phyloP scores from a whole-genome alignment of 2,329 filamentous ascomycete genomes.

The Trichoderma sp. region DNA sequence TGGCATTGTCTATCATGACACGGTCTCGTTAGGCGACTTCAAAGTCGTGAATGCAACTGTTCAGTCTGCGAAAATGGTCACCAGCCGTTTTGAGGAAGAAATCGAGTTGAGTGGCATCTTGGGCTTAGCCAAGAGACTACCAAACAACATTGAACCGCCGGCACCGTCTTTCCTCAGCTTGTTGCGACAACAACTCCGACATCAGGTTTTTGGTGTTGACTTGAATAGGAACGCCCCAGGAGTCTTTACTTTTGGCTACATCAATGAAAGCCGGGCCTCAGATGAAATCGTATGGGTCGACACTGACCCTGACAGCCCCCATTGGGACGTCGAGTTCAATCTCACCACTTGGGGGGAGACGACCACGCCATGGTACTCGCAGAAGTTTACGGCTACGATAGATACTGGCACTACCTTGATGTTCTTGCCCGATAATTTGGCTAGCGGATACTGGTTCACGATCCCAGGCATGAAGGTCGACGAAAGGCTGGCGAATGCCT shows the following conservation, averaged over 20 bases:
- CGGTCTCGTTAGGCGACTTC: constrained; percentile 46
- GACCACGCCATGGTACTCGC: constrained; percentile 51
- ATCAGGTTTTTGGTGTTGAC: constrained; percentile 50
- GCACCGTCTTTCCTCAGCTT: constrained; percentile 46
- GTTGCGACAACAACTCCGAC: constrained; percentile 41
- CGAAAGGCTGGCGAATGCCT: constrained; percentile 44
- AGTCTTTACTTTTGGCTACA: constrained; percentile 51
- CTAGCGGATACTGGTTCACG: constrained; percentile 60
- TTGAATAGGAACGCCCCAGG: constrained; percentile 48
- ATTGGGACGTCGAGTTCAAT: constrained; percentile 50
- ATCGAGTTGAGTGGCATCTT: constrained; percentile 49
- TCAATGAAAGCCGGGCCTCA: constrained; percentile 41
- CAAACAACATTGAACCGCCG: constrained; percentile 43
- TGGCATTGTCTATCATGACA: constrained; percentile 53
- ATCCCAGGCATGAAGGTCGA: constrained; percentile 54
- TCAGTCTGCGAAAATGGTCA: constrained; percentile 47
- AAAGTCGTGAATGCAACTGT: constrained; percentile 46
- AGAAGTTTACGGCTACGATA: constrained; percentile 53
- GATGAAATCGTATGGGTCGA: constrained; percentile 45
- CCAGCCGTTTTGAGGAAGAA: constrained; percentile 43
- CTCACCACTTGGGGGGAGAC: constrained; percentile 43
- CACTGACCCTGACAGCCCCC: constrained; percentile 32
- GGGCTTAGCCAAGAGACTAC: constrained; percentile 49
- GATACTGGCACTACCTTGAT: constrained; percentile 70
- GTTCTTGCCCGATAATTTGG: constrained; percentile 57